These are phyloP conservation scores for Balansia obtecta DNA, from an alignment of 2,329 filamentous ascomycete species.

Conservation along the genomic window DNA sequence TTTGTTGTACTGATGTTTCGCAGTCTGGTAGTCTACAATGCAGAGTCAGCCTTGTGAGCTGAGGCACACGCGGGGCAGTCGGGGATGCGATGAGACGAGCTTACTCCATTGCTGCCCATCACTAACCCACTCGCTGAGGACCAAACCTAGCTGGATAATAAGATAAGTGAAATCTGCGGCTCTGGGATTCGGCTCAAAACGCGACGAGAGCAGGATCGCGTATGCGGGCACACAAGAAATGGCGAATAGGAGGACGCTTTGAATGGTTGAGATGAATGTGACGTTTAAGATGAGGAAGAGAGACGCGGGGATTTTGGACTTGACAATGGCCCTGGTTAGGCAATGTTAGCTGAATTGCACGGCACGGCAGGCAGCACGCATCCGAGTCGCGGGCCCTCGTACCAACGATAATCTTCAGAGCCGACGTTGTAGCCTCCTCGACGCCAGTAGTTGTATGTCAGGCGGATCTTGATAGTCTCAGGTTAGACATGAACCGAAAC, in stretches of 20 bases:
- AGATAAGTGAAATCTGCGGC: slow-evolving; percentile 36
- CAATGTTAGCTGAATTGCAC: slow-evolving; percentile 2
- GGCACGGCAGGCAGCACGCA: no score
- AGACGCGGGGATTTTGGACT: slow-evolving; percentile 46
- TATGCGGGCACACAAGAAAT: slow-evolving; percentile 72
- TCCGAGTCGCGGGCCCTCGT: slow-evolving; percentile 3
- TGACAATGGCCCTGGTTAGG: slow-evolving; percentile 53
- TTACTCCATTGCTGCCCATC: slow-evolving; percentile 87
- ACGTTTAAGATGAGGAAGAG: slow-evolving; percentile 79
- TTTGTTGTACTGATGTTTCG: slow-evolving; percentile 64
- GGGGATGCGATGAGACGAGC: not conserved
- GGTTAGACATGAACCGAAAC: not conserved
- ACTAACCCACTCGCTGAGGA: slow-evolving; percentile 62
- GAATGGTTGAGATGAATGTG: slow-evolving; percentile 74
- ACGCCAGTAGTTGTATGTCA: slow-evolving; percentile 96
- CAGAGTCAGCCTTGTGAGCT: not conserved
- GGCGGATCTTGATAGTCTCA: slow-evolving; percentile 40
- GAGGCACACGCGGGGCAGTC: not conserved
- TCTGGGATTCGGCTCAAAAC: slow-evolving; percentile 40
- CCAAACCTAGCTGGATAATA: slow-evolving; percentile 33
- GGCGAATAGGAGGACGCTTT: slow-evolving; percentile 69
- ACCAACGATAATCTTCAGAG: slow-evolving; percentile 91
- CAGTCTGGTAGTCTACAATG: slow-evolving; percentile 57
- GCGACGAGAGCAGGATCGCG: slow-evolving; percentile 60
- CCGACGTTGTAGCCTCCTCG: slow-evolving; percentile 84